Percentiles rank a stretch among this genome's conserved stretches.
Conservation (phyloP, 176 grass and related monocot genomes). For the Oryza brachyantha region DNA sequence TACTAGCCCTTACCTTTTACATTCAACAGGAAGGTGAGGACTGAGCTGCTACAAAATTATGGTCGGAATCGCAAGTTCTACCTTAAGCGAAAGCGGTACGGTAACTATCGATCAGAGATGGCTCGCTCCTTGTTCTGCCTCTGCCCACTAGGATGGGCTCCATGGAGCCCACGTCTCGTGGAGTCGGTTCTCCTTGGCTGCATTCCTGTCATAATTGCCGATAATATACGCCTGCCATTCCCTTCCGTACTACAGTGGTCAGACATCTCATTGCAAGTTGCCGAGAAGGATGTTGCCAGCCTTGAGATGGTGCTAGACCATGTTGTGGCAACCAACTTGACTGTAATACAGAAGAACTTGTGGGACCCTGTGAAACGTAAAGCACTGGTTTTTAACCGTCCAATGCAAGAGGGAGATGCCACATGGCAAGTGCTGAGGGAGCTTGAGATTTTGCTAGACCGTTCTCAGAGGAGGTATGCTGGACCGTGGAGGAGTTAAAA, state of each 20-base stretch:
- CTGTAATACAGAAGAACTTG: slow-evolving; percentile 68
- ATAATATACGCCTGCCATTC: slow-evolving; percentile 76
- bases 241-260: slow-evolving; percentile 53
- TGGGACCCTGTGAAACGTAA: slow-evolving; percentile 75
- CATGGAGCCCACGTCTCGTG: slow-evolving; percentile 87
- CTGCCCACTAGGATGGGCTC: slow-evolving; percentile 90
- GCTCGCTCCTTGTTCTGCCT: slow-evolving; percentile 77
- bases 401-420: slow-evolving; percentile 59
- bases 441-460: slow-evolving; percentile 48
- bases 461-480: slow-evolving; percentile 17
- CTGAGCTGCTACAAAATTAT: slow-evolving; percentile 57
- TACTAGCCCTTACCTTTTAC: not conserved
- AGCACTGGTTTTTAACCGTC: slow-evolving; percentile 61
- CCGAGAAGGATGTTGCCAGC: slow-evolving; percentile 59
- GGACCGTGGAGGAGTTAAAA: slow-evolving; percentile 43
- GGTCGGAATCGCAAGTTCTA: slow-evolving; percentile 66
- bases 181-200: slow-evolving; percentile 85
- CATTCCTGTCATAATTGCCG: slow-evolving; percentile 77
- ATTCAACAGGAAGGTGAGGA: slow-evolving; percentile 66
- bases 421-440: slow-evolving; percentile 89
- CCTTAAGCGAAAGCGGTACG: slow-evolving; percentile 67
- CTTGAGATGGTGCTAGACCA: slow-evolving; percentile 71
- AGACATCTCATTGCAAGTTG: slow-evolving; percentile 69
- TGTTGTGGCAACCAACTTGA: slow-evolving; percentile 73
- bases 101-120: slow-evolving; percentile 69